Evolutionary conservation across 495 filamentous ascomycete species (phyloP).

Genomic region (Astrocystis sublimbata): DNA sequence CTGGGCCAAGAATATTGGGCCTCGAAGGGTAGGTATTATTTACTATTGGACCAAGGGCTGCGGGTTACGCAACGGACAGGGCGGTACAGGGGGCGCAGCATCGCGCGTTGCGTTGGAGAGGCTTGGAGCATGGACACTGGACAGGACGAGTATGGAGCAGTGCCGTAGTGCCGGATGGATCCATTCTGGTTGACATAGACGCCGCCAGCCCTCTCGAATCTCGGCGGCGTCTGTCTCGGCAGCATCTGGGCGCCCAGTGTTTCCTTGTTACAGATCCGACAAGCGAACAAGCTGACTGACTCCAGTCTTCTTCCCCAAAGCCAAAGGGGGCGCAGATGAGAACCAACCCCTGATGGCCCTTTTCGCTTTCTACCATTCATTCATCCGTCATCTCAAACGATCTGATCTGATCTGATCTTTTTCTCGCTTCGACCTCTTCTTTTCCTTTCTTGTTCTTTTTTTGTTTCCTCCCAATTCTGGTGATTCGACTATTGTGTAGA

Average conservation of each 20-base stretch:
- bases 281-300: no score
- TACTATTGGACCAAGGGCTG: no score
- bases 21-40: no score
- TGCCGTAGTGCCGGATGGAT: slow-evolving; percentile 3
- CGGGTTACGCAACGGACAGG: not conserved
- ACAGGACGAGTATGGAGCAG: no score
- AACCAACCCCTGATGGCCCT: slow-evolving; percentile 1
- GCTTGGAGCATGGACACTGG: no score
- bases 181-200: no score
- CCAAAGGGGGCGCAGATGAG: not conserved
- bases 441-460: not conserved
- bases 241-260: slow-evolving; percentile 2
- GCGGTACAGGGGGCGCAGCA: slow-evolving; percentile 4
- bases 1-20: no score
- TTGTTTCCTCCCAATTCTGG: not conserved
- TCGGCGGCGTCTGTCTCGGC: no score
- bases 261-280: not conserved
- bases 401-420: no score
- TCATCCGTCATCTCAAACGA: not conserved
- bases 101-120: no score
- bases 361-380: not conserved
- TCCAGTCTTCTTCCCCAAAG: no score
- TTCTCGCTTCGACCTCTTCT: no score
- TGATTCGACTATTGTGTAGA: not conserved
- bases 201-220: not conserved